Base-by-base conservation (phyloP, 768 basidiomycete species). In the Lepiota brunneoincarnata region DNA sequence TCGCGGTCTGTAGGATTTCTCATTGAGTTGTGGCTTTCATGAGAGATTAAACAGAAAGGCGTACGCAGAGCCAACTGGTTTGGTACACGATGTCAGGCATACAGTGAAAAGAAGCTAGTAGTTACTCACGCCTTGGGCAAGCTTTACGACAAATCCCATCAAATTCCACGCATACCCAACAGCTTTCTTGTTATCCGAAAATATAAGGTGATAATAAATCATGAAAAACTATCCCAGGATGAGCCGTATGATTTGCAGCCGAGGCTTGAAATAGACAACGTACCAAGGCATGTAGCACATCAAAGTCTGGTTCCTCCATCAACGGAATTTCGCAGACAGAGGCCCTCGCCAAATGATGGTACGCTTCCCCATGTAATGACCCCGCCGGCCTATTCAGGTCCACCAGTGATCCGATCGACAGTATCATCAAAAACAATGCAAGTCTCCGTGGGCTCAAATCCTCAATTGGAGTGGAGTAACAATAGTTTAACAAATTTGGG, bases 91-190 rank as follows among this genome's bases (percentile, higher is more conserved):
- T 46, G 39, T 61, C 35, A 51, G 23, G 28, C 49, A 28, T 56
- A 48, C 12, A 56, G 49, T 55, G 51, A 36, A 37, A 52, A 52
- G 43, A 43, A n/a, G 34, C 24, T 42, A 55, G 39, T 51, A 48
- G 41, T 11, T 9, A 67, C 86, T 68, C 63, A 88, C 86, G 58
- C 82, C 84, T 66, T 87, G 86, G 6, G 87, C 84, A 15, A 89
- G 69, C 64, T 88, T 89, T 26, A 82, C 82, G 7, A 86, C 79
- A 51, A 89, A 82, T 17, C 87, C 87, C 81, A 89, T 83, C 39
- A 88, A 70, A 54, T 86, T 85, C 86, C 86, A 89, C 15, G 86
- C 85, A 55, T 87, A 85, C 14, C 85, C 83, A 11, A 85, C 77
- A 0, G 84, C 86, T 58, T 86, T 84, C 57, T 81, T 86, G 64